These are phyloP conservation scores for Rhododendron kiyosumense DNA, from an alignment of 148 eudicot genomes.

Conservation along the genomic window DNA sequence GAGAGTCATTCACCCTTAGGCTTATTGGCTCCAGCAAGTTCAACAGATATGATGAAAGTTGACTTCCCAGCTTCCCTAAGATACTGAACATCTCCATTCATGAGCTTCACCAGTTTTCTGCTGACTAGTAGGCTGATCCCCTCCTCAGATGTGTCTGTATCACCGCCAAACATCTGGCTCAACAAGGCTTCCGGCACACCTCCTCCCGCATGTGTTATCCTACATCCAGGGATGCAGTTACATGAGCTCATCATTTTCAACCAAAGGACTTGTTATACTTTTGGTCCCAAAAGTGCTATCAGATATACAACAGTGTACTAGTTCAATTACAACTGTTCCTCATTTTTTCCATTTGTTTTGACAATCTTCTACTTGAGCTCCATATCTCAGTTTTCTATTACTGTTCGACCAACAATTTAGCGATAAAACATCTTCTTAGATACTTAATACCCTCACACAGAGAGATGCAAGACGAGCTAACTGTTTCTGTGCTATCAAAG, in stretches of 20 bases:
- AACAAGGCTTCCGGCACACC: constrained; percentile 74
- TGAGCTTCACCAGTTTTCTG: constrained; percentile 76
- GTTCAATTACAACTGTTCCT: background rate
- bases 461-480: background rate
- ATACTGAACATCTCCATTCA: constrained; percentile 91
- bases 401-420: background rate
- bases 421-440: background rate
- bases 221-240: constrained; percentile 20
- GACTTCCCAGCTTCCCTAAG: constrained; percentile 69
- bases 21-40: constrained; percentile 57
- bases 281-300: background rate
- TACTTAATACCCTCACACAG: background rate
- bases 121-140: constrained; percentile 76
- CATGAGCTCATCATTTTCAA: background rate
- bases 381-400: background rate
- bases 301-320: background rate
- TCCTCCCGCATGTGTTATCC: constrained; percentile 81
- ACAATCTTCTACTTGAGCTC: background rate
- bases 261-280: background rate
- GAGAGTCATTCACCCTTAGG: constrained; percentile 5
- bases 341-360: background rate
- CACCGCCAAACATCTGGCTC: constrained; percentile 71
- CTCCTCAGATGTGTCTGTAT: constrained; percentile 58
- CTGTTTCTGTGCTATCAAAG: background rate
- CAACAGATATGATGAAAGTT: constrained; percentile 66